Conservation (phyloP, 2,329 filamentous ascomycete species). For the Stagonosporopsis rhizophila region DNA sequence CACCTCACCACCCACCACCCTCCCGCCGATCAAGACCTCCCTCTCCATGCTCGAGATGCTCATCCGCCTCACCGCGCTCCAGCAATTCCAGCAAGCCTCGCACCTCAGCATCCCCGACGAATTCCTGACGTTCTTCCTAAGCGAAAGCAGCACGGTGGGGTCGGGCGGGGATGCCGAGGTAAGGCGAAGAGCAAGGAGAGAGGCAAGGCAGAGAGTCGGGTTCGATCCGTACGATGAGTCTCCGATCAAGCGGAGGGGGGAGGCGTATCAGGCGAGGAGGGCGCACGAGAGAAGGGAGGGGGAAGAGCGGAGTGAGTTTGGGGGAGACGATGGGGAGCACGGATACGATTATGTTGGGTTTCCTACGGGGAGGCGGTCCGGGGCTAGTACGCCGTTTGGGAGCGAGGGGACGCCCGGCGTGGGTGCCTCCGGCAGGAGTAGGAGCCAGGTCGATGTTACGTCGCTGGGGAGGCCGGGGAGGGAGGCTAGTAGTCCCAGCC, state of each 20-base stretch:
- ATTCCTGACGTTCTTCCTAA: constrained; percentile 85
- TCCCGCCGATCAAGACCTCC: constrained; percentile 66
- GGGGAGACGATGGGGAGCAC: not conserved
- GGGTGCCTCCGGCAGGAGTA: not conserved
- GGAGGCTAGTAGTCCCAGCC: constrained; percentile 32
- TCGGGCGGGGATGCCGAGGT: constrained; percentile 68
- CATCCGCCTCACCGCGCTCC: constrained; percentile 82
- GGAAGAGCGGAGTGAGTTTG: not conserved
- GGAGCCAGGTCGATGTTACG: constrained; percentile 1
- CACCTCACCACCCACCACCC: constrained; percentile 33
- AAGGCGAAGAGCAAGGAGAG: constrained; percentile 65
- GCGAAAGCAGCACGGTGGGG: constrained; percentile 71
- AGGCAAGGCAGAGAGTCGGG: constrained; percentile 68
- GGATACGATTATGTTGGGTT: constrained; percentile 43
- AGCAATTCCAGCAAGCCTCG: constrained; percentile 89
- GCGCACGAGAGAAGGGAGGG: constrained; percentile 22
- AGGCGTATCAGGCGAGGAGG: constrained; percentile 65
- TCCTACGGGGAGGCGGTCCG: constrained; percentile 27
- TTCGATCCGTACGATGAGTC: constrained; percentile 78
- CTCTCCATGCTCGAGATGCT: constrained; percentile 88
- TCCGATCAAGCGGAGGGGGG: constrained; percentile 69
- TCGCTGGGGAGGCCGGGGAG: constrained; percentile 21
- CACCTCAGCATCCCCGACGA: constrained; percentile 92
- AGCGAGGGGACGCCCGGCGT: constrained; percentile 21
- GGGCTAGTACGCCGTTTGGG: constrained; percentile 20